A percentile compares a stretch with the other conserved stretches of the same genome.
Evolutionary conservation across 495 filamentous ascomycete genomes (phyloP).

Genomic region (Neurospora terricola): DNA sequence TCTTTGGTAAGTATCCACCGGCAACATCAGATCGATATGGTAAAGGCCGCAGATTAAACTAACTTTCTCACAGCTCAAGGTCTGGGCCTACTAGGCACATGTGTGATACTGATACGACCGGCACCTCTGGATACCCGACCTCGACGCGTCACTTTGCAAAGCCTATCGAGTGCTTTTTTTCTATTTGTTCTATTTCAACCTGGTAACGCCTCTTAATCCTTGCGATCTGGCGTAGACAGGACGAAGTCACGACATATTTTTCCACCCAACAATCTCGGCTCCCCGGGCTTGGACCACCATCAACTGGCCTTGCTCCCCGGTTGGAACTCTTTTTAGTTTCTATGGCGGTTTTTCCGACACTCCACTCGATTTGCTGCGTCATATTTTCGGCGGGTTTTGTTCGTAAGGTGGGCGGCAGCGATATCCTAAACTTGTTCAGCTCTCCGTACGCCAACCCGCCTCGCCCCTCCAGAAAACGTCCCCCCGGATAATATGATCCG

Average conservation of each 20-base stretch:
- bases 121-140: conserved; percentile 23
- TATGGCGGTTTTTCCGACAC: conserved; percentile 13
- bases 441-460: not conserved
- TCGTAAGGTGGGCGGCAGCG: conserved; percentile 7
- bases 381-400: conserved; percentile 10
- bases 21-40: not conserved
- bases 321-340: conserved; percentile 4
- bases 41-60: conserved; percentile 5
- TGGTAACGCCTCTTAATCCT: conserved; percentile 36
- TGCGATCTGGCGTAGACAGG: conserved; percentile 36
- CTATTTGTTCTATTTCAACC: conserved; percentile 28
- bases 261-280: conserved; percentile 26
- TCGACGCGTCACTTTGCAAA: conserved; percentile 20
- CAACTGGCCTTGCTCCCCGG: conserved; percentile 12
- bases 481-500: not conserved
- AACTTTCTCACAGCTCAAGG: conserved; percentile 57
- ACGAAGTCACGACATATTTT: conserved; percentile 46
- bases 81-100: conserved; percentile 59
- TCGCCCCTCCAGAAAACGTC: not conserved
- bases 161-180: conserved; percentile 24
- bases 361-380: conserved; percentile 21
- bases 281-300: conserved; percentile 10
- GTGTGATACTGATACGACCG: conserved; percentile 15
- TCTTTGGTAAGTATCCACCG: conserved; percentile 65
- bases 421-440: conserved; percentile 7